A percentile compares a stretch with the other conserved stretches of the same genome.
Evolutionary conservation across 2,329 filamentous ascomycete genomes (phyloP).

Genomic region (Teratosphaeria gauchensis): DNA sequence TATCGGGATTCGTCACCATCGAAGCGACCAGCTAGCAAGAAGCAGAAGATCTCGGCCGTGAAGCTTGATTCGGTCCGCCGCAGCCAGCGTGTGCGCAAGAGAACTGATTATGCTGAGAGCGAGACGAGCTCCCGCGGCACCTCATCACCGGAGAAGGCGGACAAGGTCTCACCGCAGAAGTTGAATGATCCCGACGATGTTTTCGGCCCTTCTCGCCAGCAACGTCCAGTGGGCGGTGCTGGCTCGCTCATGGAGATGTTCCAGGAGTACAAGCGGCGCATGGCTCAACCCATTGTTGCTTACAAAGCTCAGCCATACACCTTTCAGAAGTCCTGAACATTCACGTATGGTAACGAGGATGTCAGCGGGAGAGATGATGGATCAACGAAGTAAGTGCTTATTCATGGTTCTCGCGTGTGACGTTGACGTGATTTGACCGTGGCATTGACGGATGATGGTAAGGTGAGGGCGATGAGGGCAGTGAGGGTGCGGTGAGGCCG

Average conservation of each 20-base stretch:
- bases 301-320: not conserved
- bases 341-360: not conserved
- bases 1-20: not conserved
- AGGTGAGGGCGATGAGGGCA: not conserved
- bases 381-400: not conserved
- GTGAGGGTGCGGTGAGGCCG: too few species aligned
- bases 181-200: not conserved
- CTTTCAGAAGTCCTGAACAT: not conserved
- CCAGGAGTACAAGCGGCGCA: not conserved
- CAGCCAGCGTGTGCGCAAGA: constrained; percentile 9
- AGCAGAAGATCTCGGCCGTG: not conserved
- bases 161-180: not conserved
- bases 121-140: not conserved
- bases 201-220: not conserved
- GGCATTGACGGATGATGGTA: not conserved
- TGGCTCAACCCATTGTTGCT: not conserved
- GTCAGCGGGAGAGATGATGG: not conserved
- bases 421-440: not conserved
- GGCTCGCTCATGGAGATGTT: not conserved
- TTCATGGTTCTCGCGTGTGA: not conserved
- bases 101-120: constrained; percentile 11
- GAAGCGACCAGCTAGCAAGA: not conserved
- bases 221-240: not conserved
- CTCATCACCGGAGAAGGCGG: not conserved
- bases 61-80: constrained; percentile 6